phyloP scores from a whole-genome alignment of 192 early-diverging fungal genomes.

The Linnemannia exigua region DNA sequence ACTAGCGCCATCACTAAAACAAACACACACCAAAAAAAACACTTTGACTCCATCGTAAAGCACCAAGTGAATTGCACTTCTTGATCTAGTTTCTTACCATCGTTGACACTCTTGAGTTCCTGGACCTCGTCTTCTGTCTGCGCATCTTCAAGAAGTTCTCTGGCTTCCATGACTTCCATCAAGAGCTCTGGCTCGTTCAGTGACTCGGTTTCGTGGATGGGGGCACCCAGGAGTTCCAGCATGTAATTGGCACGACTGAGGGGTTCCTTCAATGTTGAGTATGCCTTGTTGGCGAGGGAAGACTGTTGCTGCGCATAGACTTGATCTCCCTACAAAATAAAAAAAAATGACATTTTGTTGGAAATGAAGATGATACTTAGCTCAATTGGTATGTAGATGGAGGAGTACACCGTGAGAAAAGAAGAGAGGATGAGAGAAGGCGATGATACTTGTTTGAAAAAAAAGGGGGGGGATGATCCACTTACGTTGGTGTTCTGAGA shows the following conservation, averaged over 20 bases:
- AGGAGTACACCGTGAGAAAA: not conserved
- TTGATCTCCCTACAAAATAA: slow-evolving; percentile 71
- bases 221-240: slow-evolving; percentile 69
- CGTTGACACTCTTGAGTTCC: slow-evolving; percentile 70
- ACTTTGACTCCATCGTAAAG: too few relatives aligned
- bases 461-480: not conserved
- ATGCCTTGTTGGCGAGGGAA: slow-evolving; percentile 90
- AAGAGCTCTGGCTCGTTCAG: slow-evolving; percentile 78
- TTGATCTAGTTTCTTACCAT: slow-evolving; percentile 61
- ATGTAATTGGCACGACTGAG: slow-evolving; percentile 87
- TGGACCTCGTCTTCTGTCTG: slow-evolving; percentile 73
- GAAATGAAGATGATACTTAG: not conserved
- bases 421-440: not conserved
- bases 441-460: not conserved
- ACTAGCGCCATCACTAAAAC: not conserved
- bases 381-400: not conserved
- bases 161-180: slow-evolving; percentile 86
- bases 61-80: too few relatives aligned
- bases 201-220: slow-evolving; percentile 74
- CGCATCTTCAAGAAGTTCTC: slow-evolving; percentile 83
- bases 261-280: slow-evolving; percentile 83
- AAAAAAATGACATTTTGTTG: not conserved
- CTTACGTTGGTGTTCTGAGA: slow-evolving; percentile 70
- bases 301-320: slow-evolving; percentile 79
- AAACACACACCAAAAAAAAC: too few relatives aligned